A percentile compares a stretch with the other conserved stretches of the same genome.
Evolutionary conservation across 73 alveolate species (phyloP).

Genomic region (Paramecium pentaurelia): DNA sequence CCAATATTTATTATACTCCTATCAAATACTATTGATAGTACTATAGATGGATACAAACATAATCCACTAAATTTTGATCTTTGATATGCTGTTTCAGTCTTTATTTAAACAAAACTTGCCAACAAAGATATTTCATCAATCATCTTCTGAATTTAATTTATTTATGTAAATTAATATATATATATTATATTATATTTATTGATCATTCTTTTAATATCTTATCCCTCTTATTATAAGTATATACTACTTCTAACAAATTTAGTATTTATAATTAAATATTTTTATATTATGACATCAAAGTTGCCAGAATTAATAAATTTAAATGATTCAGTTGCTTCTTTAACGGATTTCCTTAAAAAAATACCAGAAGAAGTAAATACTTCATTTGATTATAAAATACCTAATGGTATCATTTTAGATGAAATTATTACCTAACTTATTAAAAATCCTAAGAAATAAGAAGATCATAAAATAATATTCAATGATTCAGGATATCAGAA

Average conservation of each 20-base stretch:
- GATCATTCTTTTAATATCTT: not conserved
- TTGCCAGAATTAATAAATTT: slow-evolving; percentile 18
- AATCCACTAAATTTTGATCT: not conserved
- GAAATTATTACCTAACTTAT: not conserved
- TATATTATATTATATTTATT: not conserved
- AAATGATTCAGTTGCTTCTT: slow-evolving; percentile 1
- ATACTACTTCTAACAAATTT: not conserved
- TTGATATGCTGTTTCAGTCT: not conserved
- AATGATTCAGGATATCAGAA: slow-evolving; percentile 16
- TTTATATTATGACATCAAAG: not conserved
- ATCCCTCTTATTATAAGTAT: not conserved
- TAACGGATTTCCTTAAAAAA: not conserved
- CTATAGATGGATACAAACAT: not conserved
- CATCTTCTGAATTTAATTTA: not conserved
- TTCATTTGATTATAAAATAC: slow-evolving; percentile 1
- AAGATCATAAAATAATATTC: not conserved
- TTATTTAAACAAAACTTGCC: not conserved
- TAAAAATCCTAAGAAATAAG: not conserved
- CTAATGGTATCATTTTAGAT: not conserved
- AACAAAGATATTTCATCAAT: not conserved
- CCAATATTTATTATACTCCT: not conserved
- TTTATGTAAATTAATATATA: not conserved
- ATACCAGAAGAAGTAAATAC: not conserved
- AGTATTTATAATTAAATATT: not conserved
- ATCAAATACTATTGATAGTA: not conserved